Conservation (phyloP, 1,284 basidiomycete species). For the Abortiporus biennis region DNA sequence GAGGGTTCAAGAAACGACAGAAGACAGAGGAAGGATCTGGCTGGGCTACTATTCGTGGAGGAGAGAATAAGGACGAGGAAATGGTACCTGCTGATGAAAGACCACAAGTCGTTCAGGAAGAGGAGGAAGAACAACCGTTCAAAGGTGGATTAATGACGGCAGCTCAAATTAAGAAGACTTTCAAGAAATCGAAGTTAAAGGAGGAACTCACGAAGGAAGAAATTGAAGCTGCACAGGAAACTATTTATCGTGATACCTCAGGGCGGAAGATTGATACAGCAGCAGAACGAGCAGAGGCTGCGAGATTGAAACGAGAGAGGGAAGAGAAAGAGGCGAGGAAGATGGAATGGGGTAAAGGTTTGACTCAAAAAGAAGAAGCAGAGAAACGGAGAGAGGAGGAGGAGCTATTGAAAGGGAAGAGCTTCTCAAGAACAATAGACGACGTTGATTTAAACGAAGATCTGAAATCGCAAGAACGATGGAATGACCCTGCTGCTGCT, state of each 20-base stretch:
- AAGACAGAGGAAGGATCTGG: conserved; percentile 39
- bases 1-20: conserved; percentile 73
- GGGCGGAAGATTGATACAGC: conserved; percentile 89
- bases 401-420: conserved; percentile 57
- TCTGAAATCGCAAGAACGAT: conserved; percentile 71
- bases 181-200: conserved; percentile 34
- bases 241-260: conserved; percentile 88
- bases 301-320: conserved; percentile 66
- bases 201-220: conserved; percentile 35
- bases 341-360: conserved; percentile 96
- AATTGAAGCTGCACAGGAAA: conserved; percentile 71
- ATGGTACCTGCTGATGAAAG: conserved; percentile 60
- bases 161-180: conserved; percentile 52
- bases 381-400: conserved; percentile 60
- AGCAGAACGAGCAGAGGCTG: conserved; percentile 77
- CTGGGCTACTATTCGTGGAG: conserved; percentile 52
- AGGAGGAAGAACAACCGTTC: conserved; percentile 37
- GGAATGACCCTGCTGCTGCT: conserved; percentile 93
- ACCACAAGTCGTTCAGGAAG: conserved; percentile 49
- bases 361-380: conserved; percentile 79
- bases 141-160: conserved; percentile 76
- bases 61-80: conserved; percentile 32
- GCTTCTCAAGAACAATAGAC: conserved; percentile 77
- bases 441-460: conserved; percentile 85
- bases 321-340: conserved; percentile 84